A percentile compares a stretch with the other conserved stretches of the same genome.
Conservation (phyloP, 768 basidiomycete genomes). For the Phanerodontia chrysosporium region DNA sequence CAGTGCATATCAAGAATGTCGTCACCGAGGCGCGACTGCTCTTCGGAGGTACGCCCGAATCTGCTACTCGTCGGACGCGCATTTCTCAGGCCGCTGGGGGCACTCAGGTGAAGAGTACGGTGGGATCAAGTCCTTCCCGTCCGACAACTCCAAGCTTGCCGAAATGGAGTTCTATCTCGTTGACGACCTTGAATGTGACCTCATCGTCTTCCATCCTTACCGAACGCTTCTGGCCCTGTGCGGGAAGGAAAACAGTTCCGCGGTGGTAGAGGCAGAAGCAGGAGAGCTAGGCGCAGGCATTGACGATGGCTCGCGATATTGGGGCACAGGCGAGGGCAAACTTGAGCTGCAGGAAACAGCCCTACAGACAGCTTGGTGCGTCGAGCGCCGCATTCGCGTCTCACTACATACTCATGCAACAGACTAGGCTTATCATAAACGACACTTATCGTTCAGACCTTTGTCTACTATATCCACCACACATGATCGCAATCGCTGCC, state of each 20-base stretch:
- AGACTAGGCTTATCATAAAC: constrained; percentile 86
- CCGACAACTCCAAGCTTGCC: constrained; percentile 87
- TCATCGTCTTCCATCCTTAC: constrained; percentile 92
- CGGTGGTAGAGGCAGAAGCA: constrained; percentile 49
- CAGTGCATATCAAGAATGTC: constrained; percentile 90
- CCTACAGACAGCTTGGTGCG: constrained; percentile 89
- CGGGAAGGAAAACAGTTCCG: constrained; percentile 46
- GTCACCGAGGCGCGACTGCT: constrained; percentile 76
- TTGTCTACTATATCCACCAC: constrained; percentile 92
- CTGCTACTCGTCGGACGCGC: not conserved
- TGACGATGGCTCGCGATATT: constrained; percentile 61
- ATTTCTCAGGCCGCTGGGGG: not conserved
- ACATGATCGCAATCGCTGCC: constrained; percentile 88
- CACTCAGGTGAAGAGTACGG: constrained; percentile 62
- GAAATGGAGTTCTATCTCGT: constrained; percentile 99
- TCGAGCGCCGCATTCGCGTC: not conserved
- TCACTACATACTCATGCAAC: not conserved
- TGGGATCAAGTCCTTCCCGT: constrained; percentile 67
- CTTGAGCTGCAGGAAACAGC: constrained; percentile 73
- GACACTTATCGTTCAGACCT: constrained; percentile 93
- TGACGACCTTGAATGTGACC: constrained; percentile 92
- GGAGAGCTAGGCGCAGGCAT: constrained; percentile 48
- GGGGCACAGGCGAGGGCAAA: constrained; percentile 78
- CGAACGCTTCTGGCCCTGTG: constrained; percentile 79
- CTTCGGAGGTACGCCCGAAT: constrained; percentile 56